Evolutionary conservation across 2,329 filamentous ascomycete species (phyloP), one percentile per base, ranked within the genome.

Genomic region (Davidsoniella australis): DNA sequence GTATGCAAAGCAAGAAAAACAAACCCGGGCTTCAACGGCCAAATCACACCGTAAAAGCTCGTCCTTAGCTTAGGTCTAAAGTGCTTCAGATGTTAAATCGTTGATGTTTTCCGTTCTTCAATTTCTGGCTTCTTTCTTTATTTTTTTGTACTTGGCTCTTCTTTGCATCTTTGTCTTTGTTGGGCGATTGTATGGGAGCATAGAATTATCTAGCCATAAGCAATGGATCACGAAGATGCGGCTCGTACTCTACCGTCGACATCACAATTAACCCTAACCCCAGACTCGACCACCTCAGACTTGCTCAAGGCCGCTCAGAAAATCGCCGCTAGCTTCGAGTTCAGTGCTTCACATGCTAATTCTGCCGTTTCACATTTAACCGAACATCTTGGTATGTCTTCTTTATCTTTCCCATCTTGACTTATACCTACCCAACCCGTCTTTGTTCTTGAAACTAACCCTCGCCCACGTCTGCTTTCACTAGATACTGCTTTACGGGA

Each of bases 401-500:
- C n/a, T n/a, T 3, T 24, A n/a, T 18, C 47, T 33, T 33, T 10
- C 29, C 26, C 4, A 5, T 3, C 12, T 24, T 17, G 6, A 4
- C 23, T 24, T 6, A 10, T 8, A 2, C 10, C 29, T 37, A 24
- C n/a, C 8, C 38, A 23, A 2, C 14, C n/a, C 36, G 7, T 16
- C 10, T 10, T 5, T 4, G 3, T 10, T 7, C 33, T 12, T 38
- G 4, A 50, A 39, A 5, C 47, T 48, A 48, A 49, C 20, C 41
- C 20, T 29, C 20, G 20, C 20, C 20, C 20, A 5, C 5, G 20
- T 36, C 10, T 12, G 2, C 23, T 20, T 41, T 45, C 38, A 48
- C 8, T 45, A 55, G 54, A 26, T 16, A 20, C 49, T 63, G 81
- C 81, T 37, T 64, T 85, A 49, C 63, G 68, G 52, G 72, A 76